Percentiles rank a stretch among this genome's conserved stretches.
Conservation (phyloP, 139 green algal genomes). For the Chlamydomonas applanata region DNA sequence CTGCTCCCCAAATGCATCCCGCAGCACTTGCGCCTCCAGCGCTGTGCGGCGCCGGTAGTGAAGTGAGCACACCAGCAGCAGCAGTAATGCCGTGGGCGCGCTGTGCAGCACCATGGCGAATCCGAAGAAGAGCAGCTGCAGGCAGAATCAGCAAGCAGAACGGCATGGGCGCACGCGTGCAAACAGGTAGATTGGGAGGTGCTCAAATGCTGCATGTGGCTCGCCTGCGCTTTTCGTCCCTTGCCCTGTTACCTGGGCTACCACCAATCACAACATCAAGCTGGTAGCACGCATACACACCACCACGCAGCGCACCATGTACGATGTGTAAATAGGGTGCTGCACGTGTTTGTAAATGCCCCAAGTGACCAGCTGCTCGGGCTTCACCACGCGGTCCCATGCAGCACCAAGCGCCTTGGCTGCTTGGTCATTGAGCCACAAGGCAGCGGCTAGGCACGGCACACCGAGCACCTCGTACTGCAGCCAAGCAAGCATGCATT, state of each 20-base stretch:
- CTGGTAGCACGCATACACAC: too few relatives aligned
- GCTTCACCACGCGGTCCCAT: slow-evolving; percentile 59
- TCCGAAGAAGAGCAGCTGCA: slow-evolving; percentile 56
- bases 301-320: slow-evolving; percentile 52
- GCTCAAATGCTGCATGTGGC: too few relatives aligned
- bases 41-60: slow-evolving; percentile 39
- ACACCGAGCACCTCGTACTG: slow-evolving; percentile 36
- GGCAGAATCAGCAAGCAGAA: neutral
- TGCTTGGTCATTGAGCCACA: slow-evolving; percentile 43
- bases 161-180: too few relatives aligned
- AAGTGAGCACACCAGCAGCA: slow-evolving; percentile 28
- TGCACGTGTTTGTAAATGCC: slow-evolving; percentile 58
- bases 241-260: too few relatives aligned
- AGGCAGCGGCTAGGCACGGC: slow-evolving; percentile 27
- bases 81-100: slow-evolving; percentile 24
- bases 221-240: too few relatives aligned
- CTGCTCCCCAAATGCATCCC: slow-evolving; percentile 34
- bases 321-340: slow-evolving; percentile 73
- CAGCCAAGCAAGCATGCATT: neutral
- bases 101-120: slow-evolving; percentile 49
- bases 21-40: slow-evolving; percentile 44
- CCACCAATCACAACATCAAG: too few relatives aligned
- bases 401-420: slow-evolving; percentile 34
- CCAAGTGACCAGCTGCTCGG: slow-evolving; percentile 46
- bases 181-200: too few relatives aligned